Evolutionary conservation across 176 grass and related monocot species (phyloP), one percentile per base, ranked within the genome.

Genomic region (Melocanna baccifera): DNA sequence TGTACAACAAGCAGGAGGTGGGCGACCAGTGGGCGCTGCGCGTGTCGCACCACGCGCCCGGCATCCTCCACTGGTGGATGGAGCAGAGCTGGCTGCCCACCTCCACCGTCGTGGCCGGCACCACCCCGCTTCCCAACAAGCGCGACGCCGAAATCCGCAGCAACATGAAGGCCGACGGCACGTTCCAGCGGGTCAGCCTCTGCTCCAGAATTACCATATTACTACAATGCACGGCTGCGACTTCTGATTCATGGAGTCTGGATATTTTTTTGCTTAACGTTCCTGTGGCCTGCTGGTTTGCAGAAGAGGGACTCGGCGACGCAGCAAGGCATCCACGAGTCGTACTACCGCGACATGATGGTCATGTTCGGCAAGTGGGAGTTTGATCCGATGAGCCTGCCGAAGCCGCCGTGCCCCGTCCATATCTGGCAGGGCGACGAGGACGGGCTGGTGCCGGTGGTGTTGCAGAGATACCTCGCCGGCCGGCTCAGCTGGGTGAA

Each of bases 281-380:
- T 36, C 34, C 34, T 36, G 34, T 5, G 4, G 34, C 34, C 34
- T 36, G 34, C 34, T 36, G 34, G 34, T 26, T 15, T 68, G 55
- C 64, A 92, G 93, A 95, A 70, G 71, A 67, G 0, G 32, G 88
- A 92, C 9, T 14, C 81, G 62, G 93, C 88, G 4, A 92, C 93
- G 28, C 93, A 95, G 64, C 93, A 95, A 50, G 91, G 93, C 63
- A 87, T 92, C 65, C 88, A 91, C 9, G 93, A 95, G 86, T 95
- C 93, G 26, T 92, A 84, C 84, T 95, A 95, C 81, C 79, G 88
- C 4, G 93, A 95, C 79, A 92, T 92, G 93, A 86, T 6, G 50
- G 90, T 95, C 18, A 92, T 95, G 93, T 95, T 95, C 37, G 93
- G 93, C 42, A 92, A 95, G 50, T 95, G 93, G 93, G 93, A 92